These are phyloP conservation scores for Blastocystis sp. DNA, from an alignment of 352 stramenopile genomes.

Conservation along the genomic window DNA sequence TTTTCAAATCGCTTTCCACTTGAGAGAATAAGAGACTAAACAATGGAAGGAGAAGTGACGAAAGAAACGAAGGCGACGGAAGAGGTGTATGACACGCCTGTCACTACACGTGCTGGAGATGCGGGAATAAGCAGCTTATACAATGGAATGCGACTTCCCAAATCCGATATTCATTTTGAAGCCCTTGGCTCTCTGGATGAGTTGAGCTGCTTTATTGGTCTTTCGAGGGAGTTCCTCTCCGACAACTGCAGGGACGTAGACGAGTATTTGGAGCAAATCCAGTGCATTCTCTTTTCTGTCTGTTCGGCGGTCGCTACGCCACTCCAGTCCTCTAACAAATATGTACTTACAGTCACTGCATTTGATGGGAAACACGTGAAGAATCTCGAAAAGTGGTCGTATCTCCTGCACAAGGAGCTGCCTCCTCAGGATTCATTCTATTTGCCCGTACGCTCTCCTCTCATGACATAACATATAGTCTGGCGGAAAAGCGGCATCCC, in stretches of 20 bases:
- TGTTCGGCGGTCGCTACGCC: conserved; percentile 85
- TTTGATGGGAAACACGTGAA: conserved; percentile 77
- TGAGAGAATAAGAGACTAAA: too few species aligned
- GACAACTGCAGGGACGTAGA: conserved; percentile 76
- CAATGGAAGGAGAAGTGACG: background rate
- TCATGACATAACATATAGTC: conserved; percentile 38
- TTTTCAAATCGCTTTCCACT: too few species aligned
- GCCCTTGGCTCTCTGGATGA: conserved; percentile 87
- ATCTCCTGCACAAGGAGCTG: conserved; percentile 83
- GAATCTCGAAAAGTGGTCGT: conserved; percentile 84
- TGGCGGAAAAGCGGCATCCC: conserved; percentile 80
- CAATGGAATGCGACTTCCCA: conserved; percentile 84
- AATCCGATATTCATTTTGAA: conserved; percentile 85
- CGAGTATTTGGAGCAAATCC: conserved; percentile 83
- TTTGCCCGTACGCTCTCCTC: conserved; percentile 5
- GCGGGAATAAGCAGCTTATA: conserved; percentile 88
- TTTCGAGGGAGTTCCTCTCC: conserved; percentile 70
- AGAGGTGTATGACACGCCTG: background rate
- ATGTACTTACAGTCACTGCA: conserved; percentile 75
- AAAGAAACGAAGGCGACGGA: background rate
- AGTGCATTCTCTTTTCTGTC: conserved; percentile 86
- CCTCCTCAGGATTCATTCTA: conserved; percentile 85
- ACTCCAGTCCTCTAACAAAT: conserved; percentile 22
- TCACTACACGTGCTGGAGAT: conserved; percentile 84
- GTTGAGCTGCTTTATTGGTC: conserved; percentile 80